Evolutionary conservation across 345 rosid species (phyloP).

Genomic region (Sisymbrium altissimum): DNA sequence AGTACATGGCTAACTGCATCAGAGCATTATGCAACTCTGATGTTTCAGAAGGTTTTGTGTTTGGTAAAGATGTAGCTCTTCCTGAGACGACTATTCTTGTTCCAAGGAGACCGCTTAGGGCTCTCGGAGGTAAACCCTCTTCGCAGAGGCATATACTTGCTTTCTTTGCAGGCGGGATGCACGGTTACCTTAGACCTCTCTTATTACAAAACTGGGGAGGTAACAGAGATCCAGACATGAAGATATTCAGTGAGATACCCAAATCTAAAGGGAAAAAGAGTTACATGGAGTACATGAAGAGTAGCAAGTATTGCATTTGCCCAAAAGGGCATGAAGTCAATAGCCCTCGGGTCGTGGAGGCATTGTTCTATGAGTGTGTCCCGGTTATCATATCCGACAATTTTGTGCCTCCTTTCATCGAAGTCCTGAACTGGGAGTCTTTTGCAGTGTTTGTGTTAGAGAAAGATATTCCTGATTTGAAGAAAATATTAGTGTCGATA

Average conservation of each 20-base stretch:
- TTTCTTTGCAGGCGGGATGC: conserved; percentile 92
- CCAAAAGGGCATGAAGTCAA: conserved; percentile 93
- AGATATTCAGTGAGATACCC: conserved; percentile 61
- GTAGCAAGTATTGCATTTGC: conserved; percentile 94
- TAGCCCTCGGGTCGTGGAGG: conserved; percentile 93
- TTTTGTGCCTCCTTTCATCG: conserved; percentile 84
- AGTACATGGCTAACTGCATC: conserved; percentile 70
- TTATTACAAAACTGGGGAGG: conserved; percentile 69
- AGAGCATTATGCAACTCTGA: conserved; percentile 93
- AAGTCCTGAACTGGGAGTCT: conserved; percentile 84
- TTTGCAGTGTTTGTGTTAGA: conserved; percentile 78
- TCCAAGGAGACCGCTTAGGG: conserved; percentile 55
- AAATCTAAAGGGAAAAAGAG: conserved; percentile 58
- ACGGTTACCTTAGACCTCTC: conserved; percentile 79
- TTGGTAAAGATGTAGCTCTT: conserved; percentile 87
- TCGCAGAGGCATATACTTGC: conserved; percentile 75
- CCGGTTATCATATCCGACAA: conserved; percentile 94
- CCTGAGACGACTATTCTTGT: conserved; percentile 70
- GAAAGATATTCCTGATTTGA: conserved; percentile 82
- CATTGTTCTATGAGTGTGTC: conserved; percentile 80
- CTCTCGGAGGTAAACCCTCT: conserved; percentile 65
- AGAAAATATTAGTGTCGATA: conserved; percentile 68
- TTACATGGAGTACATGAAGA: conserved; percentile 73
- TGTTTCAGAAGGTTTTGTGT: conserved; percentile 73
- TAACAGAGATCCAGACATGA: conserved; percentile 85